Evolutionary conservation across 495 filamentous ascomycete species (phyloP), one percentile per base, ranked within the genome.

Genomic region (Penicillium antarcticum): DNA sequence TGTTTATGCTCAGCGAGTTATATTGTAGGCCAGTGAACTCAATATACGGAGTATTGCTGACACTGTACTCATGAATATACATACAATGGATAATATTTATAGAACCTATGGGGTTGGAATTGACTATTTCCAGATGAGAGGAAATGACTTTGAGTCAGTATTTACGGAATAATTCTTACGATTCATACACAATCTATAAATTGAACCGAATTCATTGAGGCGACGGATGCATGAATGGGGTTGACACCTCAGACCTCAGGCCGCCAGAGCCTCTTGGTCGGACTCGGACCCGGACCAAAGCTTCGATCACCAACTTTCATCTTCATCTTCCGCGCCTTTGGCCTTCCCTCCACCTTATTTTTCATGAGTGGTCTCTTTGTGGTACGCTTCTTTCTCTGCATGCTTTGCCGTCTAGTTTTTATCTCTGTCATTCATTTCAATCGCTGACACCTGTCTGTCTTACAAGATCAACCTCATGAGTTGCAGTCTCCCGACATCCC

Each of bases 401-500:
- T 35, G 26, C 19, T n/a, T 26, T 24, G 16, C n/a, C 14, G 13
- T 18, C 10, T 35, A 17, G 23, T 31, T 18, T 39, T 23, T 6
- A 33, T 35, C n/a, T 17, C 42, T 19, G 14, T 34, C 10, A 24
- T 12, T 52, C 4, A 39, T 38, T 21, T 35, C 49, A 60, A 58
- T 62, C 35, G 33, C 58, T 58, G 24, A 55, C 47, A 39, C 42
- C 31, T 26, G 12, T 29, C 39, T 42, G 42, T 51, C 32, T 26
- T 43, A 32, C 48, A 71, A 67, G 56, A 47, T 63, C 61, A 48
- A 56, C 58, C 57, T 48, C 48, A 74, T 83, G 63, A 72, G 60
- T 58, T 59, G 50, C 54, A 72, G 77, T 56, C 62, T 68, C 51
- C 56, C 58, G 45, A 45, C 46, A 56, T 60, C 55, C 37, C 54